A percentile compares a stretch with the other conserved stretches of the same genome.
These are phyloP conservation scores for Moesziomyces aphidis DNA, from an alignment of 1,284 basidiomycete genomes.

Conservation along the genomic window DNA sequence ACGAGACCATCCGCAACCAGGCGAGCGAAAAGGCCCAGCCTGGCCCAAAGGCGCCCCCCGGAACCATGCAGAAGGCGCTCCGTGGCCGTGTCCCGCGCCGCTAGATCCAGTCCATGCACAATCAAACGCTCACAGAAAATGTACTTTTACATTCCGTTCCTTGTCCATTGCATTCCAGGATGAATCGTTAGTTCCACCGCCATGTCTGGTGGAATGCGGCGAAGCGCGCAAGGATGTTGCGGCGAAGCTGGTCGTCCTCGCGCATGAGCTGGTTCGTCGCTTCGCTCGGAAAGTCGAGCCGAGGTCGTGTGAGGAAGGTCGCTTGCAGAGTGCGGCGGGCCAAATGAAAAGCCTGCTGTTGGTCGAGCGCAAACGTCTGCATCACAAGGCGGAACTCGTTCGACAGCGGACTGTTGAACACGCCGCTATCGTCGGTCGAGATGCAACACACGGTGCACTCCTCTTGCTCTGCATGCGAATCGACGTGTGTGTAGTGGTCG, in stretches of 20 bases:
- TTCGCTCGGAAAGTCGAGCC: not conserved
- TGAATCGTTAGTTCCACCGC: not conserved
- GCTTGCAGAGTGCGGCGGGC: slow-evolving; percentile 10
- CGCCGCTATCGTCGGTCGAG: slow-evolving; percentile 49
- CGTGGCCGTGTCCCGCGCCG: slow-evolving; percentile 51
- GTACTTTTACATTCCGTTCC: not conserved
- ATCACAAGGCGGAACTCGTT: slow-evolving; percentile 45
- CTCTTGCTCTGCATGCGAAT: not conserved
- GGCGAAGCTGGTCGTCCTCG: not conserved
- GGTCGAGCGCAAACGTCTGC: slow-evolving; percentile 22
- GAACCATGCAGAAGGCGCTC: slow-evolving; percentile 64
- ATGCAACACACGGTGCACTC: slow-evolving; percentile 24
- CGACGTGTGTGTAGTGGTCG: slow-evolving; percentile 4
- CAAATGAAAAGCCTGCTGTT: slow-evolving; percentile 11
- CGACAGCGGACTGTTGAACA: slow-evolving; percentile 39
- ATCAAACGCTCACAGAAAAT: slow-evolving; percentile 5
- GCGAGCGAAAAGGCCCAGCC: slow-evolving; percentile 56
- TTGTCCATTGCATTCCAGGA: not conserved
- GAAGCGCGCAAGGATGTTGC: slow-evolving; percentile 1
- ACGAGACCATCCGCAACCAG: slow-evolving; percentile 66
- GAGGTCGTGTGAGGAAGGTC: slow-evolving; percentile 6
- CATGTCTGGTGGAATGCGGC: slow-evolving; percentile 5
- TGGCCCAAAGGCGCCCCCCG: slow-evolving; percentile 59
- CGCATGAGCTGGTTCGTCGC: too few species aligned
- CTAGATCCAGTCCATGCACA: not conserved